phyloP scores from a whole-genome alignment of 2,329 filamentous ascomycete species.

The Epichloe sibirici region DNA sequence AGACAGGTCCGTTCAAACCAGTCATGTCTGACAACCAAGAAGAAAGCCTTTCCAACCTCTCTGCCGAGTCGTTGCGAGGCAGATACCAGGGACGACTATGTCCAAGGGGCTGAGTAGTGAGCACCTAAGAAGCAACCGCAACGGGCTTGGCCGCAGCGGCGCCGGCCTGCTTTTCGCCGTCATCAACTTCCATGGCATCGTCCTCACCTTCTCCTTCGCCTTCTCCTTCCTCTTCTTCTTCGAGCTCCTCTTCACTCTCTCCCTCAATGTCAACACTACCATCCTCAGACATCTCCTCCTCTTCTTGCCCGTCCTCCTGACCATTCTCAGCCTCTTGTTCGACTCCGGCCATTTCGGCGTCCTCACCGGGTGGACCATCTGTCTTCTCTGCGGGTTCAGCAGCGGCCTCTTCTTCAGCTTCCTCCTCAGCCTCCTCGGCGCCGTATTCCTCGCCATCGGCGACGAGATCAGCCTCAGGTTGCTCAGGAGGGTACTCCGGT shows the following conservation, averaged over 20 bases:
- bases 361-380: conserved; percentile 36
- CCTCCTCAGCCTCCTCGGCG: conserved; percentile 73
- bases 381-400: conserved; percentile 36
- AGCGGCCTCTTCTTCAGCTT: conserved; percentile 44
- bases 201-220: conserved; percentile 23
- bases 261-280: conserved; percentile 70
- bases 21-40: not conserved
- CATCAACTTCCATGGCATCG: conserved; percentile 40
- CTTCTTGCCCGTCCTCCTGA: conserved; percentile 37
- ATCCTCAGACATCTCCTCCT: conserved; percentile 58
- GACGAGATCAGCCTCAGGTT: conserved; percentile 82
- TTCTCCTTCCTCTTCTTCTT: conserved; percentile 45
- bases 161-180: conserved; percentile 21
- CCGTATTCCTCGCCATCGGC: conserved; percentile 86
- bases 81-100: not conserved
- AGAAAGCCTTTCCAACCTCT: not conserved
- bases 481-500: conserved; percentile 90
- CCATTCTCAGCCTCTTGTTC: conserved; percentile 33
- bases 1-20: not conserved
- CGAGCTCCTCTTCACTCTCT: conserved; percentile 61
- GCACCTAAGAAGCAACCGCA: conserved; percentile 20
- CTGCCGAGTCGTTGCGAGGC: not conserved
- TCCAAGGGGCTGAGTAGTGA: not conserved
- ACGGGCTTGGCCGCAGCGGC: conserved; percentile 22
- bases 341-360: conserved; percentile 63